A percentile compares a stretch with the other conserved stretches of the same genome.
These are phyloP conservation scores for Trypanosoma vivax DNA, from an alignment of 208 protist species.

Conservation along the genomic window DNA sequence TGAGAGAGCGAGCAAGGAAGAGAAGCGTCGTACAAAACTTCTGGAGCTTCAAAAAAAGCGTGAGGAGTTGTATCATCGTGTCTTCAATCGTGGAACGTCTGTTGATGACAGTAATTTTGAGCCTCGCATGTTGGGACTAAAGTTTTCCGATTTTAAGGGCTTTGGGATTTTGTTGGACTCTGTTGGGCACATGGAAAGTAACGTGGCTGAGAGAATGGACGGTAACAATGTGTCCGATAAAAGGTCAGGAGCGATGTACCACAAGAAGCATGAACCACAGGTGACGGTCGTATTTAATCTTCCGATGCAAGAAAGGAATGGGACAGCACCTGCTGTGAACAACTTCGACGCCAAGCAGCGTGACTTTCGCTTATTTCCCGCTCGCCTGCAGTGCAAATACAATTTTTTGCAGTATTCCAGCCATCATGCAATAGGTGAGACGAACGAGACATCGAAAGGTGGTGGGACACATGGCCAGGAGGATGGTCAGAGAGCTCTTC, in stretches of 20 bases:
- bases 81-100: conserved; percentile 67
- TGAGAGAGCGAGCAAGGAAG: conserved; percentile 23
- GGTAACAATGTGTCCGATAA: conserved; percentile 1
- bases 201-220: conserved; percentile 23
- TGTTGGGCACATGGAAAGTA: conserved; percentile 36
- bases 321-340: conserved; percentile 30
- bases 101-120: conserved; percentile 45
- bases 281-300: conserved; percentile 66
- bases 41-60: conserved; percentile 34
- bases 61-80: conserved; percentile 51
- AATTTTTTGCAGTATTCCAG: conserved; percentile 59
- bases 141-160: conserved; percentile 71
- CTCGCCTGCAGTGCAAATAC: conserved; percentile 53
- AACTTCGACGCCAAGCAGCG: conserved; percentile 43
- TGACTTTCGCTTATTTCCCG: conserved; percentile 39
- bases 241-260: conserved; percentile 22
- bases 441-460: background rate
- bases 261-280: conserved; percentile 31
- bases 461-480: background rate
- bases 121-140: conserved; percentile 63
- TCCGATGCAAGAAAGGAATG: conserved; percentile 33
- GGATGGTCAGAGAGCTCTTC: conserved; percentile 21
- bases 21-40: conserved; percentile 19
- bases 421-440: conserved; percentile 2
- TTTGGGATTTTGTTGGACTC: conserved; percentile 72